Conservation (phyloP, 2,329 filamentous ascomycete genomes). For the Colletotrichum neosansevieriae region DNA sequence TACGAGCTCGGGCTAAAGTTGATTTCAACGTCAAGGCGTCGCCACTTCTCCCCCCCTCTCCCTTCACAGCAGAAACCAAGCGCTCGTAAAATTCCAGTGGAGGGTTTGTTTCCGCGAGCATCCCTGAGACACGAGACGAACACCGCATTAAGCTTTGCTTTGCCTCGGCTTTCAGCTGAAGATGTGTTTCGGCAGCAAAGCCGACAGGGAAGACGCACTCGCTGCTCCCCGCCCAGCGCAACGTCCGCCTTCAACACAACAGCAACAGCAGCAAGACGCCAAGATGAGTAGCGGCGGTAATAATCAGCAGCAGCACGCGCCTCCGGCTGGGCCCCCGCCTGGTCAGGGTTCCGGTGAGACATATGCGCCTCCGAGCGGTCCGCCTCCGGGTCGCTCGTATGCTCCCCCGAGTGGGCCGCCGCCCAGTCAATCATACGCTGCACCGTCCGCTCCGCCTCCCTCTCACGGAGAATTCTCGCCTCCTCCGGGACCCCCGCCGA, state of each 20-base stretch:
- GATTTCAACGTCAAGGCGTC: slow-evolving; percentile 36
- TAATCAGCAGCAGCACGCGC: slow-evolving; percentile 42
- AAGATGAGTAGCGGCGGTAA: slow-evolving; percentile 45
- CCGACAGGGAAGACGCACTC: slow-evolving; percentile 52
- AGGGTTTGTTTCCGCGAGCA: background rate
- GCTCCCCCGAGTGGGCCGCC: slow-evolving; percentile 46
- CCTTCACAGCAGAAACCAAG: no score
- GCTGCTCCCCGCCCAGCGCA: slow-evolving; percentile 54
- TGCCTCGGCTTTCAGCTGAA: background rate
- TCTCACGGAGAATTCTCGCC: slow-evolving; percentile 43
- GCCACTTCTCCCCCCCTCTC: background rate
- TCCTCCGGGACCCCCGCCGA: slow-evolving; percentile 48
- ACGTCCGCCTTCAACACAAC: slow-evolving; percentile 32
- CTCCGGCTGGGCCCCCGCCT: slow-evolving; percentile 40
- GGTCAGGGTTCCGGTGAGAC: slow-evolving; percentile 14
- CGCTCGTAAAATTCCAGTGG: no score
- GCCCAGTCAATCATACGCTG: slow-evolving; percentile 42
- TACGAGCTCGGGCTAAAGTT: slow-evolving; percentile 27
- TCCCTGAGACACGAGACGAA: slow-evolving; percentile 26
- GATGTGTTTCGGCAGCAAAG: slow-evolving; percentile 65
- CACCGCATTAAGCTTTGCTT: slow-evolving; percentile 21
- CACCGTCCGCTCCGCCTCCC: slow-evolving; percentile 48
- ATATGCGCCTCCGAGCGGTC: slow-evolving; percentile 21
- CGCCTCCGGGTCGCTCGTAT: slow-evolving; percentile 39
- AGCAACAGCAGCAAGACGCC: slow-evolving; percentile 38